These are phyloP conservation scores for Thymus mandschuricus DNA, from an alignment of 257 asterid species.

Conservation along the genomic window DNA sequence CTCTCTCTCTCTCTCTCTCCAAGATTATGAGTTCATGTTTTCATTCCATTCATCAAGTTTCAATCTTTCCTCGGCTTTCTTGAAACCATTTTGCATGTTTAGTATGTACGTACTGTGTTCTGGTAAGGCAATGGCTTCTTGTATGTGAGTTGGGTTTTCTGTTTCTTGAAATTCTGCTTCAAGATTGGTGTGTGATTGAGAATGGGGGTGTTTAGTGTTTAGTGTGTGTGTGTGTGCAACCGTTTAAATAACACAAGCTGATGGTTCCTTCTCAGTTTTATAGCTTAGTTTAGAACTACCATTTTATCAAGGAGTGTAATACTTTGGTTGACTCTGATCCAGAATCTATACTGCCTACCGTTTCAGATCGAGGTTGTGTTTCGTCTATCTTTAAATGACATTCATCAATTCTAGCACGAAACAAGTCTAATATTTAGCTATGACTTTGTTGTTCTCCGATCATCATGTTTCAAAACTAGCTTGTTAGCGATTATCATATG, in stretches of 20 bases:
- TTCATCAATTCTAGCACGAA: too few species aligned
- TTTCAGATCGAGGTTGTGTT: too few species aligned
- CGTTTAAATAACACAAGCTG: neutral
- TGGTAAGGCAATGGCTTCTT: conserved; percentile 19
- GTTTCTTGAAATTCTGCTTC: conserved; percentile 22
- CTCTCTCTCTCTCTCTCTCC: conserved; percentile 20
- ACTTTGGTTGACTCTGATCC: too few species aligned
- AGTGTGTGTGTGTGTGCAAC: conserved; percentile 19
- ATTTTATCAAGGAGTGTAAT: too few species aligned
- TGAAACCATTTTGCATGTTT: conserved; percentile 33
- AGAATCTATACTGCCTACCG: too few species aligned
- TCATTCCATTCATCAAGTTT: conserved; percentile 28
- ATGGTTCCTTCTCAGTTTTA: too few species aligned
- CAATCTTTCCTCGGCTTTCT: conserved; percentile 30
- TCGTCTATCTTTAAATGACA: too few species aligned
- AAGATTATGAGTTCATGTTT: conserved; percentile 4
- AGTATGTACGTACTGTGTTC: conserved; percentile 13
- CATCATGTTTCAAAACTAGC: neutral
- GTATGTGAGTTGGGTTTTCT: conserved; percentile 18
- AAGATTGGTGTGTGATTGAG: conserved; percentile 18
- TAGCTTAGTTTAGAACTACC: too few species aligned
- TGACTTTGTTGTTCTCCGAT: neutral
- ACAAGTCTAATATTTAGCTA: too few species aligned
- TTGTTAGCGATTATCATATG: conserved; percentile 2
- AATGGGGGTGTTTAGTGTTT: conserved; percentile 25